phyloP scores from a whole-genome alignment of 441 rosid species.

The Syzygium malaccense region DNA sequence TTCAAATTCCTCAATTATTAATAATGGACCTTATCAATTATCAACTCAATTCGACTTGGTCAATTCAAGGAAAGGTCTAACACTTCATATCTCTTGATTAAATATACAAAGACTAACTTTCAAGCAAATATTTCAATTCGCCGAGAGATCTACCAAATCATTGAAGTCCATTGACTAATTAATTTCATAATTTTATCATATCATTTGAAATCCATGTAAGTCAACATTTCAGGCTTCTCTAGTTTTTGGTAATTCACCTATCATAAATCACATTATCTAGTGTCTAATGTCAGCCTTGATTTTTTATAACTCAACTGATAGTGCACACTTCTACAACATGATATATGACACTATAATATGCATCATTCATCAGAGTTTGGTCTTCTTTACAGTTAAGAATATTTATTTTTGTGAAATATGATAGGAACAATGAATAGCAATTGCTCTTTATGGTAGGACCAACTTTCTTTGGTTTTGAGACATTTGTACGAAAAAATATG shows the following conservation, averaged over 20 bases:
- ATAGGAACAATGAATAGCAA: not conserved
- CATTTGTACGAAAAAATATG: not conserved
- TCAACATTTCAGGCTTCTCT: not conserved
- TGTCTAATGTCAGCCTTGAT: not conserved
- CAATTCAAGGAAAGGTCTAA: not conserved
- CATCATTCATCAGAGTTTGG: not conserved
- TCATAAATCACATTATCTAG: not conserved
- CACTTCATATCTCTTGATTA: not conserved
- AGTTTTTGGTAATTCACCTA: not conserved
- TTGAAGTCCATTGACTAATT: not conserved
- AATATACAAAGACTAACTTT: not conserved
- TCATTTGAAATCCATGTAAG: not conserved
- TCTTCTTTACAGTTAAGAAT: not conserved
- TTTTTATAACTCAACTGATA: not conserved
- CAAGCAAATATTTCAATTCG: not conserved
- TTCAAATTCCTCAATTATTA: not conserved
- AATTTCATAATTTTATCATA: not conserved
- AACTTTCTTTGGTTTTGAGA: not conserved
- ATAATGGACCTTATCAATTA: not conserved
- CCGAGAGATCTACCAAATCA: not conserved
- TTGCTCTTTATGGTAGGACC: not conserved
- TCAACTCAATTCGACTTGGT: not conserved
- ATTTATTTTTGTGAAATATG: not conserved
- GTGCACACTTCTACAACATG: not conserved
- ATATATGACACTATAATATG: not conserved